Base-by-base conservation (phyloP, 805 yeast species). In the Sugiyamaella boreocaroliniensis region DNA sequence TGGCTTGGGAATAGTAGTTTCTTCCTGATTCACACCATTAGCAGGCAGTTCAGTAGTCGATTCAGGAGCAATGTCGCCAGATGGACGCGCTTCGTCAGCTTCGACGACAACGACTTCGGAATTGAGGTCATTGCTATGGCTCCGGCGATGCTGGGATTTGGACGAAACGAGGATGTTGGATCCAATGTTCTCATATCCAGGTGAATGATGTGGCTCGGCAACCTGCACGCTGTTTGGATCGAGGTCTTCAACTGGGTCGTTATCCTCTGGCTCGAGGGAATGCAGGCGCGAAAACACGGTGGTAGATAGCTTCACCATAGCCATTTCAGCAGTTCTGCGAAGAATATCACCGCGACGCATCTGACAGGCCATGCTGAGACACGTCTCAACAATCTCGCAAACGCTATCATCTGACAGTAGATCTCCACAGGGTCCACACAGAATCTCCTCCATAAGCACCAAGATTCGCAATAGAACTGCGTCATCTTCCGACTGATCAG, bases 401-500 rank as follows among this genome's bases (percentile, higher is more conserved):
- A 93, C 79, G 19, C 86, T 83, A 44, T 89, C 89, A 66, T 89
- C 92, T 1, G 92, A 80, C 43, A 92, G 70, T n/a, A 80, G 63
- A 26, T 74, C 76, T 20, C 92, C 85, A 45, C 83, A 71, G 1
- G 77, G 76, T n/a, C 90, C 80, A 18, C 76, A 73, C 14, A 89
- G 76, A 14, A 90, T 76, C 19, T 71, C 67, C 59, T 89, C 92
- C 60, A 92, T 73, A 22, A 92, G 72, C 44, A 85, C 75, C 56
- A 93, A 78, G 18, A 93, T 95, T 63, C 87, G 87, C 49, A 92
- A 75, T 45, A 93, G 72, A 2, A 93, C 92, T 0, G 95, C 86
- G 66, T 93, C 99, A 70, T 93, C 98, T 43, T 88, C 85, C 37
- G 85, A 78, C 66, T 89, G 95, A 64, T 90, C 97, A 0, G 93